Evolutionary conservation across 23 red algal species (phyloP), one percentile per base, ranked within the genome.

Genomic region (Rhodosorus marinus): DNA sequence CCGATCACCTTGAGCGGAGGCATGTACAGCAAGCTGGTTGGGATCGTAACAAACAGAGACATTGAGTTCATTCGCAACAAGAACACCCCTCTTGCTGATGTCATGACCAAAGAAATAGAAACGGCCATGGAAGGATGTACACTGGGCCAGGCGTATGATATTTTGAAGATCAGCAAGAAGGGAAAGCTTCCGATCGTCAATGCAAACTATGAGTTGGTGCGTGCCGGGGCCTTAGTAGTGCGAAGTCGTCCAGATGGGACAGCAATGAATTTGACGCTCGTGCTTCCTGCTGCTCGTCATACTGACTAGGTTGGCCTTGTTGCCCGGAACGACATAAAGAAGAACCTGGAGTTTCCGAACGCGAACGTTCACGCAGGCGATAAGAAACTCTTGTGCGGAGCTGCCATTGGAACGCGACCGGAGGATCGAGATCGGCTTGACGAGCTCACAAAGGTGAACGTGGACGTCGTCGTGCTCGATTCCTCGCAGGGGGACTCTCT

Each of bases 161-260:
- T 80, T 19, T 47, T 98, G 25, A 98, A 98, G 64, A 74, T 82
- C 55, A 60, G 63, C 49, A 98, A 98, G 64, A 98, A 98, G 62
- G 90, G 90, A 15, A 98, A 98, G 54, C 42, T 98, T 4, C 90
- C 90, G 0, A 98, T 98, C 62, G 78, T 98, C 26, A 86, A 98
- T 34, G 30, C 33, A 15, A 41, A 63, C 20, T 52, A 43, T 46
- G 80, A 86, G 68, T 67, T 98, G 1, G 90, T n/a, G n/a, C n/a
- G n/a, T n/a, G n/a, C n/a, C n/a, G n/a, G n/a, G n/a, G n/a, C n/a
- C n/a, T n/a, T n/a, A n/a, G n/a, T n/a, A n/a, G n/a, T n/a, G n/a
- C n/a, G n/a, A n/a, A n/a, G n/a, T n/a, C n/a, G n/a, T n/a, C n/a
- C n/a, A n/a, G n/a, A n/a, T n/a, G n/a, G n/a, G n/a, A n/a, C n/a